These are phyloP conservation scores for Phialophora chinensis DNA, from an alignment of 2,329 filamentous ascomycete species.

Conservation along the genomic window DNA sequence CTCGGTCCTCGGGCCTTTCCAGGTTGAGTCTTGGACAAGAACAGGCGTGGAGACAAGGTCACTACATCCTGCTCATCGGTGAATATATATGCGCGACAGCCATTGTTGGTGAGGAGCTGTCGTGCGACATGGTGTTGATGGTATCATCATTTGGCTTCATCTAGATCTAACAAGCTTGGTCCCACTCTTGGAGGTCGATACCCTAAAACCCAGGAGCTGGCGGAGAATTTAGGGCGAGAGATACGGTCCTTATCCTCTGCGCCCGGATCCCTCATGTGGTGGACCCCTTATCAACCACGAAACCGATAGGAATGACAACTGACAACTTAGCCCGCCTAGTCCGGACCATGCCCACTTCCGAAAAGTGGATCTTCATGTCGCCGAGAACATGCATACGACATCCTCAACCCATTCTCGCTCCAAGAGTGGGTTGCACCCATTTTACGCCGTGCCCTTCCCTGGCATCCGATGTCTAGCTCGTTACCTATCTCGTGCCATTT, in stretches of 20 bases:
- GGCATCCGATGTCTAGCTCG: not conserved
- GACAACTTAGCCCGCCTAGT: not conserved
- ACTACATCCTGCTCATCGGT: not conserved
- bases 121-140: not conserved
- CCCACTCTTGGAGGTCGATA: not conserved
- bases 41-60: not conserved
- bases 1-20: not conserved
- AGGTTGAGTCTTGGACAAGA: not conserved
- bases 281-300: not conserved
- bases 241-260: not conserved
- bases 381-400: not conserved
- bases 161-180: not conserved
- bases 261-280: no score
- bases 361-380: not conserved
- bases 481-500: not conserved
- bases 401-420: not conserved
- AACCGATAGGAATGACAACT: not conserved
- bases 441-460: not conserved
- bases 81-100: not conserved
- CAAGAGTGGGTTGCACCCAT: not conserved
- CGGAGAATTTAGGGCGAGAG: not conserved
- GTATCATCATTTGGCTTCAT: not conserved
- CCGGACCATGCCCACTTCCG: not conserved
- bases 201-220: not conserved
- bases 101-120: not conserved